phyloP scores from a whole-genome alignment of 305 asterid species.

The Fraxinus sp. region DNA sequence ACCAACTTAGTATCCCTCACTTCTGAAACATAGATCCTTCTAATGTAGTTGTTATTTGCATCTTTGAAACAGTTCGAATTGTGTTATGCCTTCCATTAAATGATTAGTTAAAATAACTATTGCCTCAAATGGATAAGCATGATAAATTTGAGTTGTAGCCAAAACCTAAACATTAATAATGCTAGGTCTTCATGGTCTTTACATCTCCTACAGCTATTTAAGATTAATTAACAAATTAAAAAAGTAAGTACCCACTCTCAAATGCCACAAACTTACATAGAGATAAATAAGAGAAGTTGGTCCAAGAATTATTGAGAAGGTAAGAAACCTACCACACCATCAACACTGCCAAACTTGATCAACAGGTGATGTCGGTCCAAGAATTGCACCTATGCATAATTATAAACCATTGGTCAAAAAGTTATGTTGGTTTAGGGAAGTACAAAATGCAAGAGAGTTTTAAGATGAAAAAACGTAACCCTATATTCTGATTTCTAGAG shows the following conservation, averaged over 20 bases:
- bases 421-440: slow-evolving; percentile 1
- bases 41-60: not conserved
- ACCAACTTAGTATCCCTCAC: not conserved
- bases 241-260: not conserved
- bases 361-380: slow-evolving; percentile 87
- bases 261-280: not conserved
- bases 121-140: not conserved
- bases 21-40: not conserved
- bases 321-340: slow-evolving; percentile 80
- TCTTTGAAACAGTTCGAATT: not conserved
- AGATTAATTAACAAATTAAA: slow-evolving; percentile 3
- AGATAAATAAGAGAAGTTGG: slow-evolving; percentile 14
- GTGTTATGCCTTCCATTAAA: not conserved
- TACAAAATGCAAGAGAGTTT: slow-evolving; percentile 11
- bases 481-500: slow-evolving; percentile 13
- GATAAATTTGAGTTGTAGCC: slow-evolving; percentile 10
- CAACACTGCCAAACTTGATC: slow-evolving; percentile 96
- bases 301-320: slow-evolving; percentile 13
- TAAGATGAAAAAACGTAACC: slow-evolving; percentile 4
- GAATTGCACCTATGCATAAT: slow-evolving; percentile 76
- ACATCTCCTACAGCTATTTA: not conserved
- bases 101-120: not conserved
- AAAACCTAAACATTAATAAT: not conserved
- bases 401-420: slow-evolving; percentile 28
- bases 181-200: not conserved